Percentiles rank a stretch among this genome's conserved stretches.
Evolutionary conservation across 139 green algal genomes (phyloP).

Genomic region (Coccomyxa sp.): DNA sequence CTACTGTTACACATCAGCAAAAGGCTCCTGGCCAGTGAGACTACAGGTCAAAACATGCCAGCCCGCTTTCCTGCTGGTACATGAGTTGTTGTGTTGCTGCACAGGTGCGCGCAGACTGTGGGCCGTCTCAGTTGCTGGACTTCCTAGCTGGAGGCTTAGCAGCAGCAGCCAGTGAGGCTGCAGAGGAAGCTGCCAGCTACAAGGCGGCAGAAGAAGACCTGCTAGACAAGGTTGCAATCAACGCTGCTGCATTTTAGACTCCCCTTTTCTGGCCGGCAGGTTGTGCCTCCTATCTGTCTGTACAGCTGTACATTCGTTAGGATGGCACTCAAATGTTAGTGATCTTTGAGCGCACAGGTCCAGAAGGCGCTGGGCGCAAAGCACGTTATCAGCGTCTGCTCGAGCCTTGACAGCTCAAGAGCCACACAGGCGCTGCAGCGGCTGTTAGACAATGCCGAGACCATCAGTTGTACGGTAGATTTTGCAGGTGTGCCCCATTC

Average conservation of each 20-base stretch:
- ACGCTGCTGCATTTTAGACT: too few species aligned
- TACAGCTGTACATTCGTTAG: too few species aligned
- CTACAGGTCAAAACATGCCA: too few species aligned
- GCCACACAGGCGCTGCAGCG: slow-evolving; percentile 60
- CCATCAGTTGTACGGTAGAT: slow-evolving; percentile 67
- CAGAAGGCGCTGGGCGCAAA: slow-evolving; percentile 42
- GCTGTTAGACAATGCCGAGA: slow-evolving; percentile 68
- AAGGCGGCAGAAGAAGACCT: slow-evolving; percentile 34
- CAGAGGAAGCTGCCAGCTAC: slow-evolving; percentile 31
- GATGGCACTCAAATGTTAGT: too few species aligned
- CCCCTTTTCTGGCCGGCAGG: too few species aligned
- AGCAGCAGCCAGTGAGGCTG: slow-evolving; percentile 43
- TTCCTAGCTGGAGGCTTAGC: slow-evolving; percentile 63
- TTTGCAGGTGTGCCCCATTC: slow-evolving; percentile 44
- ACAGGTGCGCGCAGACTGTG: slow-evolving; percentile 78
- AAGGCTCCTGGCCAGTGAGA: too few species aligned
- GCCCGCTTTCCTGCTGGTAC: too few species aligned
- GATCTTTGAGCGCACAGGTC: too few species aligned
- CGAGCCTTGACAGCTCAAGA: slow-evolving; percentile 28
- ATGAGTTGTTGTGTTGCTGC: too few species aligned
- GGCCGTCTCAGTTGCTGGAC: slow-evolving; percentile 59
- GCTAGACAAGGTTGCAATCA: slow-evolving; percentile 26
- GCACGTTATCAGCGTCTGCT: slow-evolving; percentile 56
- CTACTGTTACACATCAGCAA: too few species aligned
- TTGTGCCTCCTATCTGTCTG: too few species aligned